These are phyloP conservation scores for Zygosaccharomyces pseudobailii DNA, from an alignment of 1,139 yeast species.

Conservation along the genomic window DNA sequence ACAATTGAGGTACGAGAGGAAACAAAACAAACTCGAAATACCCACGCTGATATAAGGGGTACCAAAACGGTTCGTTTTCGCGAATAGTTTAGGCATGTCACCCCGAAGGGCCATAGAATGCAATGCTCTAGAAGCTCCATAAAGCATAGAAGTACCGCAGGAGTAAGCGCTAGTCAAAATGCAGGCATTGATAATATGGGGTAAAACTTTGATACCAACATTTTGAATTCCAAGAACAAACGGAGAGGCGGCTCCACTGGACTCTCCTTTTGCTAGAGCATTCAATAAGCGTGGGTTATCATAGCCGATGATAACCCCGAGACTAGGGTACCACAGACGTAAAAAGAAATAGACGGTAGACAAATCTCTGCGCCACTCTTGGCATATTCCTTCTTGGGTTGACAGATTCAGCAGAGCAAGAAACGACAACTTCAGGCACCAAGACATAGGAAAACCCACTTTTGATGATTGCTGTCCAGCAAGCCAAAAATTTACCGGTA, in stretches of 20 bases:
- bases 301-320: slow-evolving; percentile 42
- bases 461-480: slow-evolving; percentile 51
- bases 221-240: slow-evolving; percentile 55
- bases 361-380: slow-evolving; percentile 41
- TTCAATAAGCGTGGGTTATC: slow-evolving; percentile 36
- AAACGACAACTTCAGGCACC: slow-evolving; percentile 54
- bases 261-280: slow-evolving; percentile 32
- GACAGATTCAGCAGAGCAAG: slow-evolving; percentile 43
- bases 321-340: slow-evolving; percentile 39
- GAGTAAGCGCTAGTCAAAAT: slow-evolving; percentile 61
- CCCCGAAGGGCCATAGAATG: slow-evolving; percentile 56
- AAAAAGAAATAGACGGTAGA: slow-evolving; percentile 39
- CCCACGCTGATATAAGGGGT: slow-evolving; percentile 45
- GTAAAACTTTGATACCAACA: slow-evolving; percentile 54
- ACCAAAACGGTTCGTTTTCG: slow-evolving; percentile 56
- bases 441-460: slow-evolving; percentile 60
- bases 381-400: slow-evolving; percentile 43
- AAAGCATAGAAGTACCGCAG: slow-evolving; percentile 62
- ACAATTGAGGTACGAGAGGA: slow-evolving; percentile 47
- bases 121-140: slow-evolving; percentile 59
- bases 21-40: slow-evolving; percentile 42
- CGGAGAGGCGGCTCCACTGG: slow-evolving; percentile 65
- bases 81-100: slow-evolving; percentile 53
- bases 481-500: slow-evolving; percentile 56
- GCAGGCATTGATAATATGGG: slow-evolving; percentile 60